Percentiles rank a stretch among this genome's conserved stretches.
These are phyloP conservation scores for Erythrobasidium hasegawianum DNA, from an alignment of 1,284 basidiomycete species.

Conservation along the genomic window DNA sequence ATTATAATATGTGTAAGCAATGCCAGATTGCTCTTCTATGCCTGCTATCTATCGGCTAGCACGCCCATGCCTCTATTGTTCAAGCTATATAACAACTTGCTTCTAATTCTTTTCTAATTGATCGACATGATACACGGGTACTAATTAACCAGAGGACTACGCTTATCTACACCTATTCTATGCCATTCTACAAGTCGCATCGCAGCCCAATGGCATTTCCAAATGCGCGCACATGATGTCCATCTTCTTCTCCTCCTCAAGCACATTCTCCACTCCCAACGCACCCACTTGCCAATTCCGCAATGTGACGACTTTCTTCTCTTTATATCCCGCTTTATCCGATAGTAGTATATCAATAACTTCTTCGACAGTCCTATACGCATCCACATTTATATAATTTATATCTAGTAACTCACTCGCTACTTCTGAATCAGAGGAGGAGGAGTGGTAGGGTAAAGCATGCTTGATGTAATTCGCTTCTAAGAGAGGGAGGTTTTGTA, in stretches of 20 bases:
- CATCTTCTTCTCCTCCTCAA: conserved; percentile 2
- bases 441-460: conserved; percentile 13
- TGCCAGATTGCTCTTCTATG: not conserved
- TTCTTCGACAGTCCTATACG: conserved; percentile 15
- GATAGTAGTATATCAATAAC: not conserved
- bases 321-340: not conserved
- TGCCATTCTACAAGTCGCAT: not conserved
- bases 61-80: too few relatives aligned
- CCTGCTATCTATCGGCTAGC: not conserved
- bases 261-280: not conserved
- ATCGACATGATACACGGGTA: not conserved
- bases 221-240: conserved; percentile 10
- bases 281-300: conserved; percentile 5
- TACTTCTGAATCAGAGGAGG: not conserved
- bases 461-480: conserved; percentile 21
- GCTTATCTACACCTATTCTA: not conserved
- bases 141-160: not conserved
- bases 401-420: conserved; percentile 6
- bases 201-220: conserved; percentile 8
- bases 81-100: too few relatives aligned
- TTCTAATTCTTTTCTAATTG: too few relatives aligned
- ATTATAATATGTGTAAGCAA: not conserved
- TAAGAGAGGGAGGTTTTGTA: conserved; percentile 10
- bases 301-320: conserved; percentile 7
- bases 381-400: conserved; percentile 14